These are phyloP conservation scores for Onygena corvina DNA, from an alignment of 2,329 filamentous ascomycete species.

Conservation along the genomic window DNA sequence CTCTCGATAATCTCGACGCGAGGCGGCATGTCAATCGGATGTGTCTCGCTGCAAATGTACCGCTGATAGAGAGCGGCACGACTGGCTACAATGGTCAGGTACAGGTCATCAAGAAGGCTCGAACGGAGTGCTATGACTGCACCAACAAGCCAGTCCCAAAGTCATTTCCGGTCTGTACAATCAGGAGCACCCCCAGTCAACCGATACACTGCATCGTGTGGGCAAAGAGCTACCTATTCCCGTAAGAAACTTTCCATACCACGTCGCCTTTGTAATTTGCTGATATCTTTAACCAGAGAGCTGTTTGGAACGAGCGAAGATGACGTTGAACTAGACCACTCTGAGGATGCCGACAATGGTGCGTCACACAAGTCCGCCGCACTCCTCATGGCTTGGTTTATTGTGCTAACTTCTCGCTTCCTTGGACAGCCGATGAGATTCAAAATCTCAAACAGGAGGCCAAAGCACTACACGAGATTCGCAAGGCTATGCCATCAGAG, in stretches of 20 bases:
- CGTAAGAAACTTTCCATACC: conserved; percentile 32
- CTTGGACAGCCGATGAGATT: conserved; percentile 69
- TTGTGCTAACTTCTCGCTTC: no score
- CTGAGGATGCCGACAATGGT: conserved; percentile 70
- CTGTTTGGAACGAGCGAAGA: conserved; percentile 89
- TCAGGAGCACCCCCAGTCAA: conserved; percentile 88
- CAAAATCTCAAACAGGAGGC: conserved; percentile 76
- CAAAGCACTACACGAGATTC: conserved; percentile 68
- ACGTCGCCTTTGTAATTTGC: neutral
- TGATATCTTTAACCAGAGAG: conserved; percentile 43
- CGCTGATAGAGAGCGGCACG: conserved; percentile 89
- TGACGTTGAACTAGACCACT: conserved; percentile 66
- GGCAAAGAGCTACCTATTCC: conserved; percentile 92
- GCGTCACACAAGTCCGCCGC: no score
- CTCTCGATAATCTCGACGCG: conserved; percentile 88
- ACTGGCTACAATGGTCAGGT: conserved; percentile 97
- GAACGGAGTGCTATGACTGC: conserved; percentile 95
- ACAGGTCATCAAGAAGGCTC: conserved; percentile 79
- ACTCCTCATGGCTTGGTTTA: no score
- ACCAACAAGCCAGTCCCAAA: conserved; percentile 80
- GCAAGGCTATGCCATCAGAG: conserved; percentile 63
- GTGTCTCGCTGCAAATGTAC: conserved; percentile 83
- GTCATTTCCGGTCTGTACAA: conserved; percentile 91
- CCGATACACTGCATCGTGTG: conserved; percentile 98
- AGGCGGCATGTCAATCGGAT: conserved; percentile 92